Percentiles rank a stretch among this genome's conserved stretches.
Evolutionary conservation across 1,284 basidiomycete species (phyloP).

Genomic region (Malassezia nana): DNA sequence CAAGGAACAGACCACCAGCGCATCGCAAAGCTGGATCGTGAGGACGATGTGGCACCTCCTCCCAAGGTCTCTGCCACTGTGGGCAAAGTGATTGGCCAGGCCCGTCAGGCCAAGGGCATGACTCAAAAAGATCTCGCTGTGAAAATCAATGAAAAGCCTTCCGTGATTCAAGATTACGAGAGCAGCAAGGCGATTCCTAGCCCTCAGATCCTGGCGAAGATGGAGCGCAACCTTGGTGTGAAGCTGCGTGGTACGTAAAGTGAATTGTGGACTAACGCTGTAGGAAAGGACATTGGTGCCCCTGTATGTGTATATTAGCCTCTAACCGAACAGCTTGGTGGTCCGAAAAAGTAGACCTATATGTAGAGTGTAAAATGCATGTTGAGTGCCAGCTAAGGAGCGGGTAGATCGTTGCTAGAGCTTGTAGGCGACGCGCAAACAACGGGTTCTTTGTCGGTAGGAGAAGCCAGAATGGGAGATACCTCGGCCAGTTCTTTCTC

Average conservation of each 20-base stretch:
- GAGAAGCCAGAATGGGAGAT: neutral
- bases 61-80: slow-evolving; percentile 68
- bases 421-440: neutral
- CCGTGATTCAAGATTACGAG: slow-evolving; percentile 80
- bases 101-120: slow-evolving; percentile 65
- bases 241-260: slow-evolving; percentile 67
- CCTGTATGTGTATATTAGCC: slow-evolving; percentile 23
- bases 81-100: slow-evolving; percentile 75
- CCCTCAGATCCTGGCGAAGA: slow-evolving; percentile 77
- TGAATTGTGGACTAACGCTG: neutral
- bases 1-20: slow-evolving; percentile 39
- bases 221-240: slow-evolving; percentile 78
- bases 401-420: neutral
- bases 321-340: slow-evolving; percentile 15
- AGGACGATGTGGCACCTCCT: slow-evolving; percentile 89
- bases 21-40: slow-evolving; percentile 44
- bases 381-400: neutral
- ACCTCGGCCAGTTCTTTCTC: neutral
- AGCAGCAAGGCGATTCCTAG: slow-evolving; percentile 73
- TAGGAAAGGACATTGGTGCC: slow-evolving; percentile 38
- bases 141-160: slow-evolving; percentile 81
- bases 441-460: neutral
- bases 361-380: neutral
- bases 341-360: slow-evolving; percentile 14
- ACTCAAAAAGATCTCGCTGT: slow-evolving; percentile 91